phyloP scores from a whole-genome alignment of 441 rosid species.

The Manihot esculenta region DNA sequence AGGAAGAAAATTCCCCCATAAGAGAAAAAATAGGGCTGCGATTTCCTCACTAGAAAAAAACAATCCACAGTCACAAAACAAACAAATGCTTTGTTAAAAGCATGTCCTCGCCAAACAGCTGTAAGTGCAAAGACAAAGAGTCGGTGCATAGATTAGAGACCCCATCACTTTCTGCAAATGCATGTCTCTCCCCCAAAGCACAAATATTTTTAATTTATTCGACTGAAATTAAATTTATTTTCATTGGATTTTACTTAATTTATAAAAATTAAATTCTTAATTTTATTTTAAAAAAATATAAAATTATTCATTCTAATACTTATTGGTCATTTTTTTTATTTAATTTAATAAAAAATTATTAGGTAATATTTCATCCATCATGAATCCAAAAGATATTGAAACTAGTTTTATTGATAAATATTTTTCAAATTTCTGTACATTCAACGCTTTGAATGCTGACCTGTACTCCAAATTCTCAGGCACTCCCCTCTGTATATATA shows the following conservation, averaged over 20 bases:
- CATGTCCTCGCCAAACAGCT: slow-evolving; percentile 26
- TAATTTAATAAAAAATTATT: too few relatives aligned
- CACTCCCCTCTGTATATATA: slow-evolving; percentile 16
- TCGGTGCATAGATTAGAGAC: slow-evolving; percentile 43
- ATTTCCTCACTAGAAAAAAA: not conserved
- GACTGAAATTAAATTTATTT: too few relatives aligned
- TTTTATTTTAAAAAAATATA: too few relatives aligned
- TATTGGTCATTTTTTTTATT: not conserved
- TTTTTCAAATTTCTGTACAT: too few relatives aligned
- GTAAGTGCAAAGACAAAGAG: slow-evolving; percentile 31
- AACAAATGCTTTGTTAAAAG: not conserved
- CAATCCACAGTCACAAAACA: not conserved
- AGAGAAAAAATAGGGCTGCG: not conserved
- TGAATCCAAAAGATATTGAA: too few relatives aligned
- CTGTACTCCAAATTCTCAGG: slow-evolving; percentile 40
- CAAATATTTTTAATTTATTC: too few relatives aligned
- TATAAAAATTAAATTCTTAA: too few relatives aligned
- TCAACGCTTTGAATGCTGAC: slow-evolving; percentile 31
- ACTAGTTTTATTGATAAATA: too few relatives aligned
- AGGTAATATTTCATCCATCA: too few relatives aligned
- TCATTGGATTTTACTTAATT: too few relatives aligned
- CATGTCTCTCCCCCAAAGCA: too few relatives aligned
- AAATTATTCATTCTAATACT: too few relatives aligned
- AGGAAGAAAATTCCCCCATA: slow-evolving; percentile 20
- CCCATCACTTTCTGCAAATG: not conserved